phyloP scores from a whole-genome alignment of 441 rosid species.

The Eruca vesicaria region DNA sequence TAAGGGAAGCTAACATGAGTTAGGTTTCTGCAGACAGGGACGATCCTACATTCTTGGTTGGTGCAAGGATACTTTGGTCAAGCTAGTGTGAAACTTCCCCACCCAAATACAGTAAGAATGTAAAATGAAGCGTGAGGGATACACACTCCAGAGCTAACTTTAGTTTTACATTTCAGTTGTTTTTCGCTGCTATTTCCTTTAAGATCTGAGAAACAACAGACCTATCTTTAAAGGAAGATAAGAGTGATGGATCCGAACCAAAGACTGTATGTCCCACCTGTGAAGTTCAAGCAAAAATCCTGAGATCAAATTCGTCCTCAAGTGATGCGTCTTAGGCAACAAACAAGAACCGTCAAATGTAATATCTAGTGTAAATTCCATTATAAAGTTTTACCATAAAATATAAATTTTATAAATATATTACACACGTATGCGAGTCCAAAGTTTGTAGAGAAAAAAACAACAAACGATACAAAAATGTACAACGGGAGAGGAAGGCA shows the following conservation, averaged over 20 bases:
- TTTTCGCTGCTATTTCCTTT: no score
- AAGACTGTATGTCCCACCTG: no score
- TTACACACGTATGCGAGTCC: slow-evolving; percentile 20
- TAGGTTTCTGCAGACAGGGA: slow-evolving; percentile 9
- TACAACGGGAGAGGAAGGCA: not conserved
- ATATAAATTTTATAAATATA: no score
- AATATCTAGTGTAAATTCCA: no score
- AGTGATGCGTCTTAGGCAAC: no score
- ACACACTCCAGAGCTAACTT: not conserved
- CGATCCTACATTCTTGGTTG: not conserved
- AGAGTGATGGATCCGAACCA: no score
- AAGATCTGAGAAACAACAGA: no score
- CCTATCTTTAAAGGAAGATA: no score
- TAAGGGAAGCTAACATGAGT: slow-evolving; percentile 7
- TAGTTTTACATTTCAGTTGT: slow-evolving; percentile 8
- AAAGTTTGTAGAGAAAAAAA: slow-evolving; percentile 11
- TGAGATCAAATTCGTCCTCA: no score
- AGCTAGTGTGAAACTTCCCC: slow-evolving; percentile 23
- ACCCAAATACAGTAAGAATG: slow-evolving; percentile 21
- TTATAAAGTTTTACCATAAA: no score
- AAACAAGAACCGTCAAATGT: no score
- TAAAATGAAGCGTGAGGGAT: not conserved
- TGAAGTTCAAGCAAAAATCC: no score
- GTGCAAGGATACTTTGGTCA: slow-evolving; percentile 11
- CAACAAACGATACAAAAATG: slow-evolving; percentile 15